Evolutionary conservation across 768 basidiomycete genomes (phyloP), one percentile per base, ranked within the genome.

Genomic region (Dioszegia aurantiaca): DNA sequence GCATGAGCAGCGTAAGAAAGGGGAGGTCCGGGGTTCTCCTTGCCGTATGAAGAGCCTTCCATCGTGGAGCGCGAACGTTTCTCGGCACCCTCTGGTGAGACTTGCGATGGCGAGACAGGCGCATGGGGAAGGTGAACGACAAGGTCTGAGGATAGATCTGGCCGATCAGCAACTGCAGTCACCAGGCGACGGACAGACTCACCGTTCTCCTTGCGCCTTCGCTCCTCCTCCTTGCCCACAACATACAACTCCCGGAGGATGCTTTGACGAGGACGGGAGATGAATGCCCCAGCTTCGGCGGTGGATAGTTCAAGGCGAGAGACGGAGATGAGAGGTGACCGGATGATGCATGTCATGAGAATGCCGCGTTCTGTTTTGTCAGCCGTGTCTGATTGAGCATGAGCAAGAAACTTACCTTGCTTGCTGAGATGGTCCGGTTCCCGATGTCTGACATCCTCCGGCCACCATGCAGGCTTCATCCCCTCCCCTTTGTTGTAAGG

Each of bases 351-450:
- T 10, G 62, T 46, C 30, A 78, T 69, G 11, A 79, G 65, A 6
- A 60, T 46, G 30, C 73, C 64, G 27, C 78, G 77, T 63, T 79
- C 78, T 79, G 10, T 33, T 6, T 2, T 8, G 39, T 60, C 46
- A 57, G 55, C 33, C 28, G n/a, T 19, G n/a, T 31, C 26, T 21
- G 52, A 5, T 39, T 23, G 40, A 21, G 16, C n/a, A n/a, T 21
- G 27, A 48, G 46, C 44, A 39, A 28, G 21, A 12, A 9, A 69
- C 77, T 65, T 42, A 78, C 78, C 77, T 28, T 64, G 58, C 59
- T 79, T 78, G 48, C 60, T 60, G 11, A 80, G 60, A 45, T 80
- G 78, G 54, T 80, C 79, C 1, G 79, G 79, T 59, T 79, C 78
- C 41, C 73, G 67, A 58, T 80, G 79, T 27, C 74, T 68, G 9